A percentile compares a stretch with the other conserved stretches of the same genome.
Evolutionary conservation across 768 basidiomycete genomes (phyloP).

Genomic region (Lyophyllum decastes): DNA sequence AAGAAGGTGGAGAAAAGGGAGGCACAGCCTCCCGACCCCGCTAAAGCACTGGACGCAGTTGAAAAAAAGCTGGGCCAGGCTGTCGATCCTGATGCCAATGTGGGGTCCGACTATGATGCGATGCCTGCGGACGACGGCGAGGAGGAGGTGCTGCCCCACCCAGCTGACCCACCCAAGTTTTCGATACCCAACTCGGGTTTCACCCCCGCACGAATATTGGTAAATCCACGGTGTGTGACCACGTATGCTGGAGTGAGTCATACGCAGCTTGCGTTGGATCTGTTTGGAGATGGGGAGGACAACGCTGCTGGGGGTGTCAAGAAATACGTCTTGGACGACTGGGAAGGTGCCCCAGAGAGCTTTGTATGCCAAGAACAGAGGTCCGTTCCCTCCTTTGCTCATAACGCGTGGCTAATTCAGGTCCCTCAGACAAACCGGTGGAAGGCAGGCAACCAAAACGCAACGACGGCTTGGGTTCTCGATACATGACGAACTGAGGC

Average conservation of each 20-base stretch:
- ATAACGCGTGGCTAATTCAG: neutral
- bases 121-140: slow-evolving; percentile 66
- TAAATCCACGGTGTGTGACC: slow-evolving; percentile 96
- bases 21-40: neutral
- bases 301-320: slow-evolving; percentile 40
- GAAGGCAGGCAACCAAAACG: slow-evolving; percentile 86
- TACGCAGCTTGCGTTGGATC: slow-evolving; percentile 90
- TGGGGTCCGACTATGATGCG: slow-evolving; percentile 86
- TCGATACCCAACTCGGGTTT: slow-evolving; percentile 88
- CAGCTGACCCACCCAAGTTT: slow-evolving; percentile 39
- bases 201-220: slow-evolving; percentile 85
- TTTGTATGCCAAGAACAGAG: slow-evolving; percentile 98
- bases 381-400: slow-evolving; percentile 37
- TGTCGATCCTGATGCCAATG: slow-evolving; percentile 75
- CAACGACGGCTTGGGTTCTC: slow-evolving; percentile 84
- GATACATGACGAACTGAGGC: slow-evolving; percentile 69
- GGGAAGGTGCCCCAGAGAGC: slow-evolving; percentile 95
- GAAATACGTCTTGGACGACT: slow-evolving; percentile 90
- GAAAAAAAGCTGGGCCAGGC: slow-evolving; percentile 28
- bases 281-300: slow-evolving; percentile 85
- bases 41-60: slow-evolving; percentile 21
- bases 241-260: slow-evolving; percentile 98
- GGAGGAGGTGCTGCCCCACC: slow-evolving; percentile 39
- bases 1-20: slow-evolving; percentile 23
- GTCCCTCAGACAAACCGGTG: slow-evolving; percentile 75